Conservation (phyloP, 805 yeast species). For the Wickerhamiella kurtzmanii region DNA sequence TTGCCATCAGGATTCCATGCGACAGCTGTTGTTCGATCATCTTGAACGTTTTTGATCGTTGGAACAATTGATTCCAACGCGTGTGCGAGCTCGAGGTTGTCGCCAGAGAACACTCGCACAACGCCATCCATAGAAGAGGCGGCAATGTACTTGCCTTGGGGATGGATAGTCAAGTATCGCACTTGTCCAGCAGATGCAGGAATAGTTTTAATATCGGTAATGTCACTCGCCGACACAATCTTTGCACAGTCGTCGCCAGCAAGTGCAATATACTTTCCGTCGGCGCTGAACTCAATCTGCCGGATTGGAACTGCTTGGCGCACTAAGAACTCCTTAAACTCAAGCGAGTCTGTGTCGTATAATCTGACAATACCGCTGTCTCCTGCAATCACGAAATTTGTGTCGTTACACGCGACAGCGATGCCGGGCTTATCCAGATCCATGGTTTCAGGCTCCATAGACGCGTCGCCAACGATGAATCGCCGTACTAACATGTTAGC, state of each 20-base stretch:
- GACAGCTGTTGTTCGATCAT: conserved; percentile 38
- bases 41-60: conserved; percentile 18
- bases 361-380: conserved; percentile 31
- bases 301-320: conserved; percentile 26
- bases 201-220: conserved; percentile 29
- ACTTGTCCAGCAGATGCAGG: conserved; percentile 34
- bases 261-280: conserved; percentile 26
- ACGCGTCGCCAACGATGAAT: conserved; percentile 20
- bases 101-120: conserved; percentile 21
- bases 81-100: conserved; percentile 17
- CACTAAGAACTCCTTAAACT: conserved; percentile 13
- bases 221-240: conserved; percentile 24
- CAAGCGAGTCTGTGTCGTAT: conserved; percentile 19
- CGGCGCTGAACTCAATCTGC: conserved; percentile 23
- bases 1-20: conserved; percentile 65
- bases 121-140: conserved; percentile 25
- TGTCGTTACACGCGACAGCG: conserved; percentile 19
- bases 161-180: conserved; percentile 34
- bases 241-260: conserved; percentile 25
- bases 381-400: conserved; percentile 30
- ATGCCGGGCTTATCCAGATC: conserved; percentile 20
- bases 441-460: conserved; percentile 24
- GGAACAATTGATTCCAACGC: conserved; percentile 22
- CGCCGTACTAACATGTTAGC: conserved; percentile 25
- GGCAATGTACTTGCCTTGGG: conserved; percentile 21